These are phyloP conservation scores for Tricholomella constricta DNA, from an alignment of 768 basidiomycete genomes.

Conservation along the genomic window DNA sequence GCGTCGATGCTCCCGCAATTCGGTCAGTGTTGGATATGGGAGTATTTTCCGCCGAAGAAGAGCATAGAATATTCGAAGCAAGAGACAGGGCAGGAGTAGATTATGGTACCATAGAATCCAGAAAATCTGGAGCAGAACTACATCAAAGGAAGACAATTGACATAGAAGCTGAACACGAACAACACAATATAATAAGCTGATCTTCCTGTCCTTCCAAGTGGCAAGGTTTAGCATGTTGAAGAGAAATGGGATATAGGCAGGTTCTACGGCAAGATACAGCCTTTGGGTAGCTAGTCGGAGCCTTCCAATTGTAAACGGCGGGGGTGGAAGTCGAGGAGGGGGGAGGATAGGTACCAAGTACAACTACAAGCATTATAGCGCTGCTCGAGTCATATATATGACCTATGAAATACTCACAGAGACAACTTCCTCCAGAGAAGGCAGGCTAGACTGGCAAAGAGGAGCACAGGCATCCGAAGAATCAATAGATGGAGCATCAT, in stretches of 20 bases:
- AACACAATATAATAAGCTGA: conserved; percentile 50
- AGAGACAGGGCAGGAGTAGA: conserved; percentile 52
- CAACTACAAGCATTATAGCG: conserved; percentile 20
- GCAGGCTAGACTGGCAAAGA: neutral
- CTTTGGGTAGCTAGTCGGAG: conserved; percentile 53
- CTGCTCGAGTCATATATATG: neutral
- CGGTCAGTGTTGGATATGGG: conserved; percentile 54
- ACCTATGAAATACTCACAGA: conserved; percentile 19
- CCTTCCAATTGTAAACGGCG: conserved; percentile 56
- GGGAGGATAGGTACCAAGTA: conserved; percentile 53
- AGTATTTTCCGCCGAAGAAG: conserved; percentile 51
- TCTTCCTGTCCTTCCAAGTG: conserved; percentile 52
- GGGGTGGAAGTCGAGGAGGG: conserved; percentile 35
- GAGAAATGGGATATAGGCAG: conserved; percentile 50
- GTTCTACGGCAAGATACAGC: conserved; percentile 54
- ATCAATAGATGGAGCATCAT: neutral
- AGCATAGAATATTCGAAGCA: conserved; percentile 48
- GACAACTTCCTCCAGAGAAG: conserved; percentile 30
- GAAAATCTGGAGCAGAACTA: conserved; percentile 41
- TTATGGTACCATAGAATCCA: conserved; percentile 69
- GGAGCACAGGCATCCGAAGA: neutral
- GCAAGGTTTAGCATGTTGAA: conserved; percentile 43
- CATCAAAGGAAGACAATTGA: neutral
- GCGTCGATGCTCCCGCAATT: conserved; percentile 53
- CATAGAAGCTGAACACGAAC: conserved; percentile 37